A percentile compares a stretch with the other conserved stretches of the same genome.
These are phyloP conservation scores for Mycosphaerella sp. DNA, from an alignment of 2,329 filamentous ascomycete genomes.

Conservation along the genomic window DNA sequence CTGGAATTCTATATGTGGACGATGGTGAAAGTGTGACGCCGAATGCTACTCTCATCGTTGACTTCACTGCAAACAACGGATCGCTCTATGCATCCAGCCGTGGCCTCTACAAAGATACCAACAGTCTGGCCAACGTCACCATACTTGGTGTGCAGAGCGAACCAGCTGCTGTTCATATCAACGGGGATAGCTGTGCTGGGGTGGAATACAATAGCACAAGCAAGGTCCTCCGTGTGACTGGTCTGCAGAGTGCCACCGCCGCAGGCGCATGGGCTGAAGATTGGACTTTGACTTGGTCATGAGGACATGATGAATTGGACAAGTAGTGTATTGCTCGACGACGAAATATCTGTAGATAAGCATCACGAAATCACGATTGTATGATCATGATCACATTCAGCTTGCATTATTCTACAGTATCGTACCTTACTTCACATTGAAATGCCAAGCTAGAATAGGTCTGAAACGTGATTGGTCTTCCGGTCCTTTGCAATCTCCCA, in stretches of 20 bases:
- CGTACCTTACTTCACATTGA: too few species aligned
- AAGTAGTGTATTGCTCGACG: too few species aligned
- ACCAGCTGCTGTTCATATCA: slow-evolving; percentile 46
- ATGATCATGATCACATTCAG: too few species aligned
- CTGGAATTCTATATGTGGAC: slow-evolving; percentile 63
- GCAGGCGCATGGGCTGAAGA: slow-evolving; percentile 52
- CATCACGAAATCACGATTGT: too few species aligned
- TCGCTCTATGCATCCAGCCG: slow-evolving; percentile 45
- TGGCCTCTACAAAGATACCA: slow-evolving; percentile 52
- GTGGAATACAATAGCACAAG: slow-evolving; percentile 48
- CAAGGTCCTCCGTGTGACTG: slow-evolving; percentile 47
- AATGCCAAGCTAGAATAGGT: too few species aligned
- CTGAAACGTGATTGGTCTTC: too few species aligned
- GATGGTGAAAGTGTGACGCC: slow-evolving; percentile 64
- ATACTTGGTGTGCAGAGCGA: slow-evolving; percentile 50
- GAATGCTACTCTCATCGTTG: slow-evolving; percentile 50
- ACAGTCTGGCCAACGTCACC: slow-evolving; percentile 57
- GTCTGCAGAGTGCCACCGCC: slow-evolving; percentile 45
- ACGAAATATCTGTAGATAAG: too few species aligned
- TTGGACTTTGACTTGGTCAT: slow-evolving; percentile 53
- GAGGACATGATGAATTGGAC: neutral
- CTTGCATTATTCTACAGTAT: too few species aligned
- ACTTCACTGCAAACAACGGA: slow-evolving; percentile 37
- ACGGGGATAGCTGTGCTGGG: slow-evolving; percentile 40
- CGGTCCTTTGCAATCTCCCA: too few species aligned